Base-by-base conservation (phyloP, 495 filamentous ascomycete genomes). In the Penicillium taxi region DNA sequence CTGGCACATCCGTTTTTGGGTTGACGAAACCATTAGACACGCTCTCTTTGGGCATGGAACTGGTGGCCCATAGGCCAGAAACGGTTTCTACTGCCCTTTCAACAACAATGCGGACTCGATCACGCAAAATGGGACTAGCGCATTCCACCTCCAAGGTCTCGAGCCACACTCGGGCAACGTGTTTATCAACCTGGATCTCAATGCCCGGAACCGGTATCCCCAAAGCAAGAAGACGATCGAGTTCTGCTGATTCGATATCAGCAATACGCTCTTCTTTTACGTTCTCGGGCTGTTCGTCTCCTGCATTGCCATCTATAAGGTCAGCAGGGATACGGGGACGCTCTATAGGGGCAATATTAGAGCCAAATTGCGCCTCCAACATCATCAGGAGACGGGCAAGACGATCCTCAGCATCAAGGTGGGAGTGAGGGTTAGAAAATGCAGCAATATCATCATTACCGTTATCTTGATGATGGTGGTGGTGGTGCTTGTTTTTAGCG, bases 321-420 rank as follows among this genome's bases (percentile, higher is more conserved):
- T 63, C 47, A 0, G 56, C 27, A 5, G 56, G 58, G 3, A 80
- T 48, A 33, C 78, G 79, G 4, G 86, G 85, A 0, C 70, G 69
- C 16, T 77, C 70, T 47, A 96, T 81, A 1, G 88, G 87, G 0
- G 69, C 61, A 45, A 84, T 79, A 32, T 86, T 74, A 13, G 74
- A 69, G 26, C 91, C 93, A 50, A 98, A 98, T 55, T 98, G 91
- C 2, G 88, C 84, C 64, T 98, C 93, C 16, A 98, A 81, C 70
- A 96, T 94, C 76, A 95, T 84, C 61, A 86, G 82, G 19, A 98
- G 77, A 20, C 90, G 82, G 17, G 77, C 68, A 28, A 96, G 72
- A 18, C 85, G 81, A 45, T 91, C 84, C 17, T 76, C 67, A 1
- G 86, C 70, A n/a, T 67, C 69, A 26, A 83, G 55, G 29, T 80